Evolutionary conservation across 768 basidiomycete genomes (phyloP).

Genomic region (Calocybe gangraenosa): DNA sequence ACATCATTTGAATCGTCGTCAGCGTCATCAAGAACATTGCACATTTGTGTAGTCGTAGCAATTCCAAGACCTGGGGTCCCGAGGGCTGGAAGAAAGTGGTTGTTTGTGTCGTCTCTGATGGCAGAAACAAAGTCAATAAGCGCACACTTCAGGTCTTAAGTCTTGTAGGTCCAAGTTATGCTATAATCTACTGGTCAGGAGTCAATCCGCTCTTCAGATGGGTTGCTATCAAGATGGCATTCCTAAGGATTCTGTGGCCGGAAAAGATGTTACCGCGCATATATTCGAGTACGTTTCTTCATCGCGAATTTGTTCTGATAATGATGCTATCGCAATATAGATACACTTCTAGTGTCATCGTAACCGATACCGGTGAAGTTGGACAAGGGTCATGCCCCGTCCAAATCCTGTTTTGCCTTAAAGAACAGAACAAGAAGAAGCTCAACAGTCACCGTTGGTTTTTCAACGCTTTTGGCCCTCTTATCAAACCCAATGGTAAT

Average conservation of each 20-base stretch:
- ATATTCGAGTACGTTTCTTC: slow-evolving; percentile 74
- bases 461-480: slow-evolving; percentile 92
- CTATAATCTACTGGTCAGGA: slow-evolving; percentile 1
- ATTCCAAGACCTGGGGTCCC: slow-evolving; percentile 80
- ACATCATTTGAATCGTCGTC: slow-evolving; percentile 8
- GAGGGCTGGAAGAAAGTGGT: slow-evolving; percentile 91
- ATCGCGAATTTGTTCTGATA: background rate
- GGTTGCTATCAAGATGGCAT: slow-evolving; percentile 88
- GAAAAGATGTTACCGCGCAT: slow-evolving; percentile 90
- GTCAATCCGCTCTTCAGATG: slow-evolving; percentile 44
- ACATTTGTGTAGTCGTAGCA: slow-evolving; percentile 65
- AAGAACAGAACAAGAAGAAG: slow-evolving; percentile 97
- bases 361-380: slow-evolving; percentile 78
- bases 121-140: slow-evolving; percentile 83
- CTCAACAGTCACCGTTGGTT: slow-evolving; percentile 96
- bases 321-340: slow-evolving; percentile 26
- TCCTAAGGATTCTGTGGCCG: slow-evolving; percentile 82
- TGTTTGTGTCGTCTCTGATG: slow-evolving; percentile 84
- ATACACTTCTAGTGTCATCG: slow-evolving; percentile 76
- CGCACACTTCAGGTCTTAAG: slow-evolving; percentile 87
- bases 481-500: slow-evolving; percentile 79
- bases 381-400: slow-evolving; percentile 72
- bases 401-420: slow-evolving; percentile 87
- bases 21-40: slow-evolving; percentile 87
- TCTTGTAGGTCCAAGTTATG: slow-evolving; percentile 44